Base-by-base conservation (phyloP, 306 rosid genomes). In the Castanea mollissima region DNA sequence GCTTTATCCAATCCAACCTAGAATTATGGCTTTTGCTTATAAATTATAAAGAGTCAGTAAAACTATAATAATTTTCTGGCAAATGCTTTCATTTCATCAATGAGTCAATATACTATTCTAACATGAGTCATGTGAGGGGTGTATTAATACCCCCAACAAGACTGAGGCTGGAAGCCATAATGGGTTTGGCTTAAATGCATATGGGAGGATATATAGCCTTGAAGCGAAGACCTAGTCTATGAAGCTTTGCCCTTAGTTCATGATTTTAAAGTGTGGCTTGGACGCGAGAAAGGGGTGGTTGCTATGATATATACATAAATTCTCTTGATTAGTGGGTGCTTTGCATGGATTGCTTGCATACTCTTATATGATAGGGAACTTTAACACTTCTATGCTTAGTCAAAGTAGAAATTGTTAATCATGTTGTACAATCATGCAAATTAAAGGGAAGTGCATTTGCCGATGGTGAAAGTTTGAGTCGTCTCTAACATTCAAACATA, bases 21-120 rank as follows among this genome's bases (percentile, higher is more conserved):
- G 78, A 87, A 83, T 82, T 75, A 87, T 72, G 91, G 91, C 91
- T 89, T 89, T 89, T 75, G 78, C 56, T 75, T 77, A 73, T 65
- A 85, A 75, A 71, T 79, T 54, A 62, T 81, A 41, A 55, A 76
- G 76, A 59, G 73, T 59, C 8, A 69, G 75, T 74, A 88, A 79
- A 80, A 67, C 67, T 74, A 74, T 73, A 76, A 87, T 85, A 78
- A 85, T 85, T 79, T 79, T 86, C 31, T 23, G 62, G 84, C 56
- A 83, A 82, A 79, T 83, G 84, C 86, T 75, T 79, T 79, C 44
- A 56, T 76, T 85, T 81, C 55, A 46, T 56, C 70, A 15, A 72
- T 55, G 46, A 41, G 8, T 41, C 46, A 2, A 65, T 71, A 79
- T 71, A 87, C 68, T 83, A 69, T 74, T 85, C 54, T 34, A 69